phyloP scores from a whole-genome alignment of 2,329 filamentous ascomycete species.

The Knufia petricola region DNA sequence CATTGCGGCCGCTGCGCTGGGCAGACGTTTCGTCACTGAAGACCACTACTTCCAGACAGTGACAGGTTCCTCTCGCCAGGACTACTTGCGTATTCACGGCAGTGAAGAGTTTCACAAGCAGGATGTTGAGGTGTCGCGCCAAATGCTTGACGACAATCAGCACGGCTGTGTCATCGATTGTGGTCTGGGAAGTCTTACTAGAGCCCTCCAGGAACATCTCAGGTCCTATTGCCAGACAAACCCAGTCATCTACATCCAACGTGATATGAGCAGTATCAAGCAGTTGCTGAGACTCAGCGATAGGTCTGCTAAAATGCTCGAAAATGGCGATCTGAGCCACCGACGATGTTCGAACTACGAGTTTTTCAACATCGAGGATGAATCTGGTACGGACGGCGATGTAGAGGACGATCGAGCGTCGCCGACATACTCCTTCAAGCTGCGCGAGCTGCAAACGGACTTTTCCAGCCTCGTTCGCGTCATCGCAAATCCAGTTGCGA shows the following conservation, averaged over 20 bases:
- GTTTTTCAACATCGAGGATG: constrained; percentile 41
- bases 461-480: constrained; percentile 52
- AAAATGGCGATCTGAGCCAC: constrained; percentile 37
- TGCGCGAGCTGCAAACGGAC: constrained; percentile 48
- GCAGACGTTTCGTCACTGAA: constrained; percentile 35
- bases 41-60: constrained; percentile 36
- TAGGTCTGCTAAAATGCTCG: constrained; percentile 34
- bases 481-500: constrained; percentile 45
- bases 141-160: constrained; percentile 36
- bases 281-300: constrained; percentile 36
- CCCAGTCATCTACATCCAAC: constrained; percentile 34
- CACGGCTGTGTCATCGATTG: constrained; percentile 36
- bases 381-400: constrained; percentile 26
- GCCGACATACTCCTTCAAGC: constrained; percentile 38
- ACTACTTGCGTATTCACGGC: constrained; percentile 32
- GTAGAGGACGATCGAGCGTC: constrained; percentile 32
- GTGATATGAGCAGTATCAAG: constrained; percentile 33
- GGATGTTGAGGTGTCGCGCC: constrained; percentile 34
- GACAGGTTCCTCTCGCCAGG: constrained; percentile 34
- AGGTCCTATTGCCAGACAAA: constrained; percentile 30
- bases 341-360: constrained; percentile 39
- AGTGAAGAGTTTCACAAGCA: constrained; percentile 35
- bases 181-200: constrained; percentile 34
- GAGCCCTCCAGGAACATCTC: constrained; percentile 33
- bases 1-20: constrained; percentile 34